Evolutionary conservation across 2,329 filamentous ascomycete species (phyloP).

Genomic region (Nemania sp.): DNA sequence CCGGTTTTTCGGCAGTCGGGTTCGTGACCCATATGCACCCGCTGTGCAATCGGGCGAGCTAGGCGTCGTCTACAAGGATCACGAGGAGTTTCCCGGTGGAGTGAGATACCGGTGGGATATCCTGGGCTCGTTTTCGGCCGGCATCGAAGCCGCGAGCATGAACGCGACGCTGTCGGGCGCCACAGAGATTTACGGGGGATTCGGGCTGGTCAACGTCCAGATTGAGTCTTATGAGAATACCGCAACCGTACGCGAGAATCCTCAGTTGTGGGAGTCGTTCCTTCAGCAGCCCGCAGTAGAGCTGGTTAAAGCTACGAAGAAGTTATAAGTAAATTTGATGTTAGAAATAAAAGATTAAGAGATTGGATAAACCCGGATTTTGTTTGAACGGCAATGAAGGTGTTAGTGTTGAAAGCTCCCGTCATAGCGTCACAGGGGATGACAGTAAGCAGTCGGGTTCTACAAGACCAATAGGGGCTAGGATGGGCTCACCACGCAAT

Average conservation of each 20-base stretch:
- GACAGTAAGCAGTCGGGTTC: too few relatives aligned
- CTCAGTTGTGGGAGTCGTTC: conserved; percentile 32
- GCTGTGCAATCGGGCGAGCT: conserved; percentile 21
- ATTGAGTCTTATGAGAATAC: conserved; percentile 29
- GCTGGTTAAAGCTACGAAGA: conserved; percentile 30
- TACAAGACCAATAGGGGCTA: too few relatives aligned
- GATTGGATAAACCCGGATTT: too few relatives aligned
- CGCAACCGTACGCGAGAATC: conserved; percentile 27
- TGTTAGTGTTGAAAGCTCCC: too few relatives aligned
- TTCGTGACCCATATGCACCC: conserved; percentile 19
- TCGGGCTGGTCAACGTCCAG: conserved; percentile 31
- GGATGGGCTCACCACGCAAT: too few relatives aligned
- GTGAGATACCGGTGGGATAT: conserved; percentile 26
- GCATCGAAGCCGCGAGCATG: conserved; percentile 30
- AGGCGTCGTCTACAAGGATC: conserved; percentile 24
- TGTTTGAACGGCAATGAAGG: too few relatives aligned
- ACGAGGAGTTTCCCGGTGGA: conserved; percentile 28
- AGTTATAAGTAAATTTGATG: too few relatives aligned
- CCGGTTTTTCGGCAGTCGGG: conserved; percentile 34
- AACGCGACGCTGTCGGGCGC: conserved; percentile 28
- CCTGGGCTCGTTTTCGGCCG: conserved; percentile 15
- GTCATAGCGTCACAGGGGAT: too few relatives aligned
- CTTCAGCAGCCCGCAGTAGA: conserved; percentile 27
- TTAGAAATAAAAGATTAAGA: too few relatives aligned
- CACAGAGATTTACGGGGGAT: conserved; percentile 31